phyloP scores from a whole-genome alignment of 108 stramenopile genomes.

The Halocafeteria seosinensis region DNA sequence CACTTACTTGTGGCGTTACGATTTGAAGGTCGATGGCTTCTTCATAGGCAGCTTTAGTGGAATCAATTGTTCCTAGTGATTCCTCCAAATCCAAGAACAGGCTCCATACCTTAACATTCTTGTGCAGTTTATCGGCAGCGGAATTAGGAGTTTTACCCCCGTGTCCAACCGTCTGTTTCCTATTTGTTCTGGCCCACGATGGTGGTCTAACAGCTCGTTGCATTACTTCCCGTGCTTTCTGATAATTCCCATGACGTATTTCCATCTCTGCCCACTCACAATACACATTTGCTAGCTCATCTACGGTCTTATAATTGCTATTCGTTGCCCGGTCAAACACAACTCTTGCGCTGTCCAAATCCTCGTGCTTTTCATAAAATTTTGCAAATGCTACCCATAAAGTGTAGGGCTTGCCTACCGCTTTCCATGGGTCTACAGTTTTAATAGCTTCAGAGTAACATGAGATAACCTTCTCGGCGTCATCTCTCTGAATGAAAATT shows the following conservation, averaged over 20 bases:
- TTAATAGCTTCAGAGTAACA: constrained; percentile 28
- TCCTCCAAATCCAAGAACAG: constrained; percentile 88
- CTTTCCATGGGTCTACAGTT: constrained; percentile 39
- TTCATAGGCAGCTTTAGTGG: constrained; percentile 80
- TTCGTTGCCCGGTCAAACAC: constrained; percentile 47
- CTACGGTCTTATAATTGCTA: constrained; percentile 50
- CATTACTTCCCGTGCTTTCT: constrained; percentile 61
- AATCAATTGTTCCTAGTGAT: constrained; percentile 71
- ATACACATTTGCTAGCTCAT: constrained; percentile 75
- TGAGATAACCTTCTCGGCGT: constrained; percentile 11
- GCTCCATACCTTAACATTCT: constrained; percentile 64
- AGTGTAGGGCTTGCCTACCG: constrained; percentile 53
- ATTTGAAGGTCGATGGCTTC: constrained; percentile 70
- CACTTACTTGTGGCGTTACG: constrained; percentile 69
- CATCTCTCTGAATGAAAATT: constrained; percentile 37
- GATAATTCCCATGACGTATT: constrained; percentile 65
- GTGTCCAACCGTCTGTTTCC: too few species aligned
- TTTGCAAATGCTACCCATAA: constrained; percentile 58
- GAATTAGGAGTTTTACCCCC: constrained; percentile 4
- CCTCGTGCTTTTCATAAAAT: constrained; percentile 53
- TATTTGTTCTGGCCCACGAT: not conserved
- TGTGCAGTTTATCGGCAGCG: constrained; percentile 37
- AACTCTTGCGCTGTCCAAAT: constrained; percentile 55
- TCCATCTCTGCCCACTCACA: constrained; percentile 83
- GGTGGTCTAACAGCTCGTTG: constrained; percentile 27